Evolutionary conservation across 768 basidiomycete genomes (phyloP), one percentile per base, ranked within the genome.

Genomic region (Xerocomus potaroensis): DNA sequence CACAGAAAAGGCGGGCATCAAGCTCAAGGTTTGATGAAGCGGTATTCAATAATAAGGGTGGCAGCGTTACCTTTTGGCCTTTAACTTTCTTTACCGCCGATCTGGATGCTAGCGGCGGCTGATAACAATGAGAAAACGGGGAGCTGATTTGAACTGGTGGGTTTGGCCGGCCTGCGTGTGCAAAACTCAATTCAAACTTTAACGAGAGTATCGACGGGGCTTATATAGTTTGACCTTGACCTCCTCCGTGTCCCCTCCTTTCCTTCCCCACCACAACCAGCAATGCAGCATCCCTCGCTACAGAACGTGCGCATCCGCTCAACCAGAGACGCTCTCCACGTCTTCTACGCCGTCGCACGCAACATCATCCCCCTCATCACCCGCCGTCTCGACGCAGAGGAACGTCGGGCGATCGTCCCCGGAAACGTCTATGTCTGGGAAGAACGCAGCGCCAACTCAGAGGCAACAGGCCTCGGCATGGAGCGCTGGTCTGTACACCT

Each of bases 381-480:
- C 18, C 79, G 88, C 46, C 81, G 88, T 8, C 77, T 91, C 55
- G 88, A 91, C 61, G 84, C 84, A 35, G 87, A 90, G 61, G 88
- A 91, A 64, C 79, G 88, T 33, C 73, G 81, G 38, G 78, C 78
- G 15, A 85, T 91, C 57, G 55, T 74, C 15, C 77, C 88, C 0
- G 88, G 88, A 21, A 87, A 87, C 55, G 85, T 90, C 19, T 91
- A 89, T 56, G 85, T 91, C 50, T 91, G 89, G 88, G 88, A 91
- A 62, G 88, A 91, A 56, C 83, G 87, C 51, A 84, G 84, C 21
- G 84, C 87, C 7, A 87, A 85, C 61, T 81, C 84, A n/a, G 87
- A 88, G 60, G 72, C 76, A 43, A 86, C 87, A 9, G 88, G 88
- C 12, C 77, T 89, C 38, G 88, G 88, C 30, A 91, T 91, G 83